Evolutionary conservation across 1,284 basidiomycete species (phyloP), one percentile per base, ranked within the genome.

Genomic region (Ganoderma multipileum): DNA sequence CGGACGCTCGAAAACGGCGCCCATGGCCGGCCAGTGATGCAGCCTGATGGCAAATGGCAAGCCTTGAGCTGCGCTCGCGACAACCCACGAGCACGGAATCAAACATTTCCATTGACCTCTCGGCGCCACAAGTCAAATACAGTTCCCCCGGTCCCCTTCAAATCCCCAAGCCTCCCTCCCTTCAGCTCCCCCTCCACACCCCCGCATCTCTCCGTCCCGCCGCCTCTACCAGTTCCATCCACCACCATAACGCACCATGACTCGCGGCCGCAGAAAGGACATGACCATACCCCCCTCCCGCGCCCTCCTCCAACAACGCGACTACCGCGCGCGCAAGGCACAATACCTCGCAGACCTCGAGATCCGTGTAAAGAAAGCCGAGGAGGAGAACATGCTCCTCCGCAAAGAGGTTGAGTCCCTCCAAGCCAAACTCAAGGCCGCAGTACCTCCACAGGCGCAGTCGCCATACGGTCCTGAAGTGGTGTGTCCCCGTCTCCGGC

Each of bases 241-340:
- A 57, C 58, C 55, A 9, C 60, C 39, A 52, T 30, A 36, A n/a
- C n/a, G 12, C 33, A 63, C 64, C 58, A 90, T 91, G 89, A 86
- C 88, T 66, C 82, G 89, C 78, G 89, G 89, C 58, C 85, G 89
- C 72, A 86, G 88, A 79, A 90, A 89, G 79, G 88, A 91, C 78
- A 79, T 85, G 59, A 86, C 70, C 83, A 86, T 77, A 80, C 88
- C 72, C 76, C 87, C 54, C 63, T 80, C 80, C 30, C 77, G 81
- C 61, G 74, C 81, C 26, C 76, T 82, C 62, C 82, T 87, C 64
- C 85, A 88, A 71, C 89, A 91, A 75, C 83, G 89, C 12, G 88
- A 89, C 76, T 91, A 90, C 75, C 85, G 89, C 52, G 89, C 88
- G 14, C 83, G 89, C 61, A 87, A 87, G 75, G 85, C 87, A 7